A percentile compares a stretch with the other conserved stretches of the same genome.
These are phyloP conservation scores for Pythium oligandrum DNA, from an alignment of 352 stramenopile genomes.

Conservation along the genomic window DNA sequence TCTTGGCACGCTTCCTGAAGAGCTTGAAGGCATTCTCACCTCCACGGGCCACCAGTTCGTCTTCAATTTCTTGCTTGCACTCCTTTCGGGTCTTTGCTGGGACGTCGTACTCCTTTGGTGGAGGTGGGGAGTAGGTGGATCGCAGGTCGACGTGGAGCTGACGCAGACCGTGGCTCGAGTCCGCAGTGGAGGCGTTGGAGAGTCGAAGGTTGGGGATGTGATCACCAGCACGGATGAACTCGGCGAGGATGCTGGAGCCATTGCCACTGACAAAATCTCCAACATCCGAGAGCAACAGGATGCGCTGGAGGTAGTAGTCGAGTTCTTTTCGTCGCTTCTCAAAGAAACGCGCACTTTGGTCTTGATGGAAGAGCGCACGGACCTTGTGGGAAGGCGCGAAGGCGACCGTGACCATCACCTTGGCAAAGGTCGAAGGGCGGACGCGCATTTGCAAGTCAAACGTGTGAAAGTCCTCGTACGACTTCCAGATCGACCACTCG, in stretches of 20 bases:
- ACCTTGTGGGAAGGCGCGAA: slow-evolving; percentile 67
- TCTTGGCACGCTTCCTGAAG: slow-evolving; percentile 63
- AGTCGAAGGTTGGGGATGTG: slow-evolving; percentile 12
- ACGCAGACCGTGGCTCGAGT: slow-evolving; percentile 13
- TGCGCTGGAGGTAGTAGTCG: slow-evolving; percentile 81
- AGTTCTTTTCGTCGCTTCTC: slow-evolving; percentile 74
- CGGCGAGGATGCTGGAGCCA: slow-evolving; percentile 54
- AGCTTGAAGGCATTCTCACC: slow-evolving; percentile 51
- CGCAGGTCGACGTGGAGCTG: slow-evolving; percentile 35
- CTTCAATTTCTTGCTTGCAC: slow-evolving; percentile 65
- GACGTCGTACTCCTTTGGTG: slow-evolving; percentile 18
- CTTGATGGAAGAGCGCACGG: slow-evolving; percentile 71
- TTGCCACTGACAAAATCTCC: slow-evolving; percentile 43
- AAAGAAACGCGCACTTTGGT: slow-evolving; percentile 60
- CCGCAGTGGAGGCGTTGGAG: no score
- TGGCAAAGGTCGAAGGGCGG: slow-evolving; percentile 49
- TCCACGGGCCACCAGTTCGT: slow-evolving; percentile 41
- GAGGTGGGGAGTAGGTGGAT: slow-evolving; percentile 20
- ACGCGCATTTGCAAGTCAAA: slow-evolving; percentile 64
- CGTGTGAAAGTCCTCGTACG: slow-evolving; percentile 74
- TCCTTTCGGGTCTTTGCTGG: slow-evolving; percentile 28
- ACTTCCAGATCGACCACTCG: slow-evolving; percentile 79
- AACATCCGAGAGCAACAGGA: slow-evolving; percentile 71
- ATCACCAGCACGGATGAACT: slow-evolving; percentile 51
- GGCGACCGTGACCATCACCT: slow-evolving; percentile 81